Base-by-base conservation (phyloP, 75 land plant genomes). In the Larix kaempferi region DNA sequence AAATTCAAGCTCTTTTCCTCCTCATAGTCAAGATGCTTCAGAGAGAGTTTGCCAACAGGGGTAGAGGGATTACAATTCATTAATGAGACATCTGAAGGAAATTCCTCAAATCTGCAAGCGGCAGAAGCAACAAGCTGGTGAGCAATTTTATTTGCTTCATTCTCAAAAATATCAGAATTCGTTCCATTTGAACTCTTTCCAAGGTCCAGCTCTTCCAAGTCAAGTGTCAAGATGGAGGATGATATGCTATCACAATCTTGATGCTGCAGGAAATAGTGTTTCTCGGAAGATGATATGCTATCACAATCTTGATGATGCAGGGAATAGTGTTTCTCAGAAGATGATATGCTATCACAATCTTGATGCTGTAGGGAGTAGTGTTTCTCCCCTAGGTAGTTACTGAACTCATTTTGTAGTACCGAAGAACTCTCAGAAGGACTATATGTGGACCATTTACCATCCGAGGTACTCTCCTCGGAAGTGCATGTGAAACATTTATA, bases 121-220 rank as follows among this genome's bases (percentile, higher is more conserved):
- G 71, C 49, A 4, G 41, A 35, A 19, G 71, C 71, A 67, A 67
- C 71, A 21, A 67, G 71, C 33, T 67, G n/a, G 21, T 39, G 44
- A 67, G 49, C 44, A 67, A 67, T 37, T 67, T 67, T 39, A 67
- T 67, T 67, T 27, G 71, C 71, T 39, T 67, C 49, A 67, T 21
- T 39, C 39, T 67, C 71, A 21, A 39, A 67, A 67, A 37, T 5
- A 19, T 37, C 2, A 35, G 22, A 35, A n/a, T 22, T 21, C 19
- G 3, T 39, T 67, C 11, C 44, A 67, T 6, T 67, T 39, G 44
- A 37, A 44, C 29, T 67, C 22, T 67, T 39, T 67, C 71, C 71
- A 37, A 27, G 71, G 39, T 14, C 33, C 22, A 4, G 6, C 71
- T 67, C 52, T 39, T 39, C 22, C 8, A 67, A 67, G 11, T 67